Conservation (phyloP, 129 eudicot genomes). For the Lactuca saligna region DNA sequence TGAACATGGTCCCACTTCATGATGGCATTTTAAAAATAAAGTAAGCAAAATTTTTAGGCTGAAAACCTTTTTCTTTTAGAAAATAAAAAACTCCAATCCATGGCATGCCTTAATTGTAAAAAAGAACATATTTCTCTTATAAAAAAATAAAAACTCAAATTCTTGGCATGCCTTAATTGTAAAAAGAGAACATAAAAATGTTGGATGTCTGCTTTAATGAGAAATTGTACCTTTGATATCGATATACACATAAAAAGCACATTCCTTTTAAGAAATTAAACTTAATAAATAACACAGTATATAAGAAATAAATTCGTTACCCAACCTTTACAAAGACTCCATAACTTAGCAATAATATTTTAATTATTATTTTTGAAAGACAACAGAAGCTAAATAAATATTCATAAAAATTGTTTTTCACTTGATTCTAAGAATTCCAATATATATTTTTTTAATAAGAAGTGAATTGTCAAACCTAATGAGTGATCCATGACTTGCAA, state of each 20-base stretch:
- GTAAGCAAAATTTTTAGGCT: conserved; percentile 39
- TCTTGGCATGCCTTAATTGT: neutral
- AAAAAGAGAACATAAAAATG: neutral
- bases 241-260: neutral
- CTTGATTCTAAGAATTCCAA: conserved; percentile 5
- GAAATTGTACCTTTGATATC: neutral
- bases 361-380: neutral
- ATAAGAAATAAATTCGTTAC: no score
- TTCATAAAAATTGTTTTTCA: conserved; percentile 6
- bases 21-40: conserved; percentile 41
- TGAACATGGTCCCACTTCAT: conserved; percentile 29
- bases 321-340: neutral
- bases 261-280: neutral
- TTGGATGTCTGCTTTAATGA: neutral
- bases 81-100: neutral
- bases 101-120: neutral
- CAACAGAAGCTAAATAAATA: neutral
- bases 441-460: conserved; percentile 3
- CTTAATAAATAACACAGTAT: neutral
- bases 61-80: conserved; percentile 22
- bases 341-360: no score
- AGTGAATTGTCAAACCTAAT: conserved; percentile 38
- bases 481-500: conserved; percentile 40
- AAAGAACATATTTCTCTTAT: conserved; percentile 4
- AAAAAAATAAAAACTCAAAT: neutral